These are phyloP conservation scores for Gautieria morchelliformis DNA, from an alignment of 768 basidiomycete genomes.

Conservation along the genomic window DNA sequence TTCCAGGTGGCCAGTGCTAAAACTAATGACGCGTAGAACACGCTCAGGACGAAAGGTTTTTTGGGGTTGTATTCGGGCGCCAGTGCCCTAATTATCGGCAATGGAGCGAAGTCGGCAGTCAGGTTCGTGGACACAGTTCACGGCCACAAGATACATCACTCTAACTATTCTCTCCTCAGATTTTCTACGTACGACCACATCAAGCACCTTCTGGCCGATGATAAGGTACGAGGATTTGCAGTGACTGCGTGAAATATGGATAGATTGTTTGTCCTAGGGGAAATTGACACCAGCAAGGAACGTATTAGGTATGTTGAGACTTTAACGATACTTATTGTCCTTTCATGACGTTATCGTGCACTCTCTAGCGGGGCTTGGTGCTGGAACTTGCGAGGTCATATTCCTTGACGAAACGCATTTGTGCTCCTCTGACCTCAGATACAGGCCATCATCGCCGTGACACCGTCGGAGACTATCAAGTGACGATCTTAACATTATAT, in stretches of 20 bases:
- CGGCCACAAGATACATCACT: background rate
- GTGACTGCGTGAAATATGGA: background rate
- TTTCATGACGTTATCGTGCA: background rate
- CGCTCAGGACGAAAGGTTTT: slow-evolving; percentile 74
- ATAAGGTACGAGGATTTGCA: slow-evolving; percentile 45
- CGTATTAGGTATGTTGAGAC: slow-evolving; percentile 52
- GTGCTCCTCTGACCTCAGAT: background rate
- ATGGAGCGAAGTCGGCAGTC: slow-evolving; percentile 90
- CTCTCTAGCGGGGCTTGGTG: slow-evolving; percentile 60
- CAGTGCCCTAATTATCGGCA: slow-evolving; percentile 86
- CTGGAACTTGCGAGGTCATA: slow-evolving; percentile 38
- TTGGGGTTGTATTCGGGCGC: slow-evolving; percentile 80
- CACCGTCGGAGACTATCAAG: slow-evolving; percentile 99
- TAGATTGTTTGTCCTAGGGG: slow-evolving; percentile 42
- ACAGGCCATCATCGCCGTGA: slow-evolving; percentile 90
- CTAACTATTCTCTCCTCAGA: background rate
- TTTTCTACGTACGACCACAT: slow-evolving; percentile 94
- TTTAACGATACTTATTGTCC: background rate
- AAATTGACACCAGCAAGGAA: slow-evolving; percentile 83
- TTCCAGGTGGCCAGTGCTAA: slow-evolving; percentile 20
- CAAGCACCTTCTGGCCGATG: slow-evolving; percentile 74
- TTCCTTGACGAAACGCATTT: background rate
- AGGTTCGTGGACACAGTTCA: slow-evolving; percentile 23
- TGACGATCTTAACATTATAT: slow-evolving; percentile 26
- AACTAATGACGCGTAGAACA: slow-evolving; percentile 28